These are phyloP conservation scores for Thyridium curvatum DNA, from an alignment of 2,329 filamentous ascomycete species.

Conservation along the genomic window DNA sequence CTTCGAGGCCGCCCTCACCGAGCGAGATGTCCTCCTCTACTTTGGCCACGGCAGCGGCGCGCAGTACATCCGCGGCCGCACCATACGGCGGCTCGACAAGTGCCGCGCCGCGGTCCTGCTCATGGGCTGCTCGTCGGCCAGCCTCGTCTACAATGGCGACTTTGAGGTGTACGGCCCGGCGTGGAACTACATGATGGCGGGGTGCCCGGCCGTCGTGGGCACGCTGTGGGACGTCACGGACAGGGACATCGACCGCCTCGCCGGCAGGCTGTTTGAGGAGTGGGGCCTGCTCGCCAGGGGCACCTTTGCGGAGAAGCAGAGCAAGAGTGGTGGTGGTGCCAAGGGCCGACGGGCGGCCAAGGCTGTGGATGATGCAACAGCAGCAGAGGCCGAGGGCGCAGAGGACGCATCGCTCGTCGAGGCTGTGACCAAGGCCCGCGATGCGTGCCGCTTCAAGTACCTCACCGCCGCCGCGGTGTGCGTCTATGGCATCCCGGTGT, in stretches of 20 bases:
- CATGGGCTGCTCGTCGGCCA: constrained; percentile 90
- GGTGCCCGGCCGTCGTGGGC: constrained; percentile 78
- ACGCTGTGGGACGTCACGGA: constrained; percentile 98
- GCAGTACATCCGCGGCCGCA: constrained; percentile 85
- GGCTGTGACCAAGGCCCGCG: constrained; percentile 69
- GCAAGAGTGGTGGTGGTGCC: constrained; percentile 8
- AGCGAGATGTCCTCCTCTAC: constrained; percentile 74
- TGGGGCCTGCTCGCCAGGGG: constrained; percentile 69
- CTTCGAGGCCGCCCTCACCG: constrained; percentile 61
- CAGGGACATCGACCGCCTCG: constrained; percentile 92
- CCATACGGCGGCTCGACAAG: constrained; percentile 67
- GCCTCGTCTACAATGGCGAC: constrained; percentile 71
- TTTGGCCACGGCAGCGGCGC: constrained; percentile 94
- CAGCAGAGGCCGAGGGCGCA: constrained; percentile 2
- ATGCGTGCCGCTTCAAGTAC: constrained; percentile 81
- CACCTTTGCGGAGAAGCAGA: constrained; percentile 28
- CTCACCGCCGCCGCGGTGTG: constrained; percentile 90
- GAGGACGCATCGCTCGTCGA: constrained; percentile 59
- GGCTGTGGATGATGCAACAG: constrained; percentile 4
- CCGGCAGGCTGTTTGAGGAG: constrained; percentile 68
- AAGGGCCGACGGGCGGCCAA: constrained; percentile 14
- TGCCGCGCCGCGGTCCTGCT: constrained; percentile 76
- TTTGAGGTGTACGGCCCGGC: constrained; percentile 91
- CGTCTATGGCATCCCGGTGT: constrained; percentile 92
- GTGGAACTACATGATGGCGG: constrained; percentile 86